Conservation (phyloP, 1,284 basidiomycete species). For the Sphaerobolus stellatus region DNA sequence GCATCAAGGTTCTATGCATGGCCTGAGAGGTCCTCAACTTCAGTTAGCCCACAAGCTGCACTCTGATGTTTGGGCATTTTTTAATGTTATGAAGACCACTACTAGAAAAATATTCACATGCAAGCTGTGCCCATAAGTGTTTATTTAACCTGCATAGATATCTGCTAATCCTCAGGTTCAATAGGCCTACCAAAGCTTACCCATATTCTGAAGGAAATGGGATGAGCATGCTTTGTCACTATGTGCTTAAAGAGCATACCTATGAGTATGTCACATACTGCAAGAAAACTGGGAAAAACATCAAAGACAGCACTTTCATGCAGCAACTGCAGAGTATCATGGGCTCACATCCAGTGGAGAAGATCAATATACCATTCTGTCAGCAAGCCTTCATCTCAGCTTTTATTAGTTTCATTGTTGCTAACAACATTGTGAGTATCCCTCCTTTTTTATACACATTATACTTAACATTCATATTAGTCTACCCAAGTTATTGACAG, state of each 20-base stretch:
- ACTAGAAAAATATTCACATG: neutral
- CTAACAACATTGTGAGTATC: slow-evolving; percentile 46
- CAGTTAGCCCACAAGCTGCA: neutral
- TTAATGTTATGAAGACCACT: neutral
- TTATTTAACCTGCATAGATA: neutral
- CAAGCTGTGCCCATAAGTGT: neutral
- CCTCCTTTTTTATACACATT: neutral
- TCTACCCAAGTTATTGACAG: neutral
- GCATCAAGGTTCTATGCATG: too few species aligned
- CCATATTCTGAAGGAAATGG: neutral
- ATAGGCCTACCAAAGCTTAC: neutral
- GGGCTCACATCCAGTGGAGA: neutral
- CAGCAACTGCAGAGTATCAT: neutral
- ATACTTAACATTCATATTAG: neutral
- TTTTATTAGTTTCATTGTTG: neutral
- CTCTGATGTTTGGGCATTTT: neutral
- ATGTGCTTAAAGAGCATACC: neutral
- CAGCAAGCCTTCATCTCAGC: neutral
- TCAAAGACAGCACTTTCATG: neutral
- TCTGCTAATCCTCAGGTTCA: neutral
- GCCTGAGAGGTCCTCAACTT: neutral
- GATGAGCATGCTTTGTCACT: neutral
- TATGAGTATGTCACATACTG: neutral
- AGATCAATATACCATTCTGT: neutral
- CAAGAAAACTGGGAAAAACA: neutral